Evolutionary conservation across 371 early-diverging fungal species (phyloP).

Genomic region (Dichotomocladium elegans): DNA sequence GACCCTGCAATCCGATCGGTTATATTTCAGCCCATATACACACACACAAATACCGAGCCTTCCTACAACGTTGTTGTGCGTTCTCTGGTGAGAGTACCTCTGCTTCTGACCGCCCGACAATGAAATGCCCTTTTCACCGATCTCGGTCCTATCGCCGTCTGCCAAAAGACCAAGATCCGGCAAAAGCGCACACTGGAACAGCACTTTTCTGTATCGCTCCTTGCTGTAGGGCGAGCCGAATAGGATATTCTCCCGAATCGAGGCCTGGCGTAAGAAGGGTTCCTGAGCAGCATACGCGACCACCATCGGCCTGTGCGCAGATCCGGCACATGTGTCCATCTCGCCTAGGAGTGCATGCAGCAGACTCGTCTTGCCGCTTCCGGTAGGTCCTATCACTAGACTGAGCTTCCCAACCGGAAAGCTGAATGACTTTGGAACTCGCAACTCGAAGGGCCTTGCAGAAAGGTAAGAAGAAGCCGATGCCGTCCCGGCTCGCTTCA

Average conservation of each 20-base stretch:
- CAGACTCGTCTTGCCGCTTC: conserved; percentile 66
- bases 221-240: conserved; percentile 73
- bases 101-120: conserved; percentile 70
- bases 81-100: no score
- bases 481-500: conserved; percentile 12
- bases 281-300: conserved; percentile 80
- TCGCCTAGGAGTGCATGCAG: conserved; percentile 69
- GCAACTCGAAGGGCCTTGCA: neutral
- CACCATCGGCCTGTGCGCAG: neutral
- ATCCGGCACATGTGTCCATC: conserved; percentile 55
- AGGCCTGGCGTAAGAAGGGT: conserved; percentile 80
- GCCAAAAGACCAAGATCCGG: conserved; percentile 75
- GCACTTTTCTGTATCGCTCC: conserved; percentile 61
- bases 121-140: conserved; percentile 78
- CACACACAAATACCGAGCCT: neutral
- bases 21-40: neutral
- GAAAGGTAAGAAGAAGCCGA: conserved; percentile 8
- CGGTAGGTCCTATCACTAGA: conserved; percentile 69
- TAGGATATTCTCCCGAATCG: conserved; percentile 81
- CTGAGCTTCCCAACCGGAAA: conserved; percentile 63
- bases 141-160: conserved; percentile 82
- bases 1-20: conserved; percentile 43
- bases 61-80: neutral
- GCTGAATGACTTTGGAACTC: conserved; percentile 16
- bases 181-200: conserved; percentile 61